Conservation (phyloP, 2,329 filamentous ascomycete species). For the Ploettnerulaceae sp. region DNA sequence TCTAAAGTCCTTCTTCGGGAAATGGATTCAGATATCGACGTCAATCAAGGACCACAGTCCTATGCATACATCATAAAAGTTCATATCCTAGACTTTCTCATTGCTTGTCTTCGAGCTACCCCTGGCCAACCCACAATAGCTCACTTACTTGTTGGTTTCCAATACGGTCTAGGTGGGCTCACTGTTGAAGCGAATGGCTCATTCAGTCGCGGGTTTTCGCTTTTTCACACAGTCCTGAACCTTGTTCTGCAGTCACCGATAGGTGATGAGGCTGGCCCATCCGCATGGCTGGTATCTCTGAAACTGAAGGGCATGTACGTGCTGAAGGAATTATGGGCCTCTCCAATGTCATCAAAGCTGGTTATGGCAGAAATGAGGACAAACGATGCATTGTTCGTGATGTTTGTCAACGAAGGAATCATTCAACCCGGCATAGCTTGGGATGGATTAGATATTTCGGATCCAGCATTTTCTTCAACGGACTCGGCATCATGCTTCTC, state of each 20-base stretch:
- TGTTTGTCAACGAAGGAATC: constrained; percentile 67
- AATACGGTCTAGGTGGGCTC: constrained; percentile 66
- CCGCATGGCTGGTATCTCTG: constrained; percentile 63
- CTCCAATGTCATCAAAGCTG: constrained; percentile 68
- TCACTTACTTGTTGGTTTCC: constrained; percentile 85
- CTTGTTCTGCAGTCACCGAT: constrained; percentile 64
- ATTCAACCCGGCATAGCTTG: constrained; percentile 66
- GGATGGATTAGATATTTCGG: constrained; percentile 60
- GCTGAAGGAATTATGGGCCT: constrained; percentile 76
- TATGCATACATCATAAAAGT: constrained; percentile 77
- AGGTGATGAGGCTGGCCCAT: constrained; percentile 51
- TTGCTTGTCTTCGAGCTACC: constrained; percentile 69
- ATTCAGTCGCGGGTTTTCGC: constrained; percentile 66
- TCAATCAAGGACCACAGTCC: constrained; percentile 64
- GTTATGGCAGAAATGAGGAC: constrained; percentile 75
- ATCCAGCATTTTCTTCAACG: constrained; percentile 63
- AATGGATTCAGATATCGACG: constrained; percentile 64
- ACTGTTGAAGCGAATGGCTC: constrained; percentile 62
- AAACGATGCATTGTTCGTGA: constrained; percentile 73
- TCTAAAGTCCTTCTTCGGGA: constrained; percentile 66
- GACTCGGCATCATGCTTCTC: constrained; percentile 27
- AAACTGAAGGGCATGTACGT: constrained; percentile 68
- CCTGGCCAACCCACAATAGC: constrained; percentile 80
- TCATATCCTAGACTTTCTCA: constrained; percentile 80
- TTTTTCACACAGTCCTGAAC: constrained; percentile 77